Evolutionary conservation across 1,284 basidiomycete species (phyloP), one percentile per base, ranked within the genome.

Genomic region (Ceratobasidium sp.): DNA sequence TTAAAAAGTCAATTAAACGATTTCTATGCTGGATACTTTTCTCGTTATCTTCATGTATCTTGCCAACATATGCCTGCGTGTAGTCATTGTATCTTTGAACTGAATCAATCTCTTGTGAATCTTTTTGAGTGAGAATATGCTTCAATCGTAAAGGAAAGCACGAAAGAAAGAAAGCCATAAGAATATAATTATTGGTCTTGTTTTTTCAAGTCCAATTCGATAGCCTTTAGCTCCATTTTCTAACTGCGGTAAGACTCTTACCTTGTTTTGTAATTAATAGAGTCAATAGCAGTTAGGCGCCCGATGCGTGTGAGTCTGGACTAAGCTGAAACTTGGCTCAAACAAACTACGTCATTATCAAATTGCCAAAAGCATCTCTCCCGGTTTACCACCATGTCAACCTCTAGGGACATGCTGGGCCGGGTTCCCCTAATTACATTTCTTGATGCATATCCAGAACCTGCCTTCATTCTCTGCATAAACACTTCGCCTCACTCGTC

Each of bases 401-500:
- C 46, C 1, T 8, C 43, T 23, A 38, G 64, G 38, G 64, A 67
- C 21, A 54, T 43, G 49, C 64, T 67, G 11, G 23, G n/a, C 21
- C 30, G 49, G 4, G 50, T 67, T 21, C 64, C 64, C 1, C 35
- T 67, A 9, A 41, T 55, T 23, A 13, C 49, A 14, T 70, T 70
- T 50, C 44, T 70, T 7, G 55, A 70, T 46, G 43, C 55, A 26
- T 70, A 70, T 43, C 67, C 55, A 1, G 67, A 54, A 23, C 67
- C 67, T 13, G 67, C 67, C 1, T 70, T 70, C 35, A 49, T 59
- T 35, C 41, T 70, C 7, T 58, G 43, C 35, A 18, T 43, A 21
- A 49, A 44, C 18, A 49, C 38, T 35, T 32, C 41, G 11, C 52
- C 50, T 1, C 66, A 57, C 8, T 21, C 54, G 16, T 38, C 32